Evolutionary conservation across 306 rosid species (phyloP).

Genomic region (Clitoria ternatea): DNA sequence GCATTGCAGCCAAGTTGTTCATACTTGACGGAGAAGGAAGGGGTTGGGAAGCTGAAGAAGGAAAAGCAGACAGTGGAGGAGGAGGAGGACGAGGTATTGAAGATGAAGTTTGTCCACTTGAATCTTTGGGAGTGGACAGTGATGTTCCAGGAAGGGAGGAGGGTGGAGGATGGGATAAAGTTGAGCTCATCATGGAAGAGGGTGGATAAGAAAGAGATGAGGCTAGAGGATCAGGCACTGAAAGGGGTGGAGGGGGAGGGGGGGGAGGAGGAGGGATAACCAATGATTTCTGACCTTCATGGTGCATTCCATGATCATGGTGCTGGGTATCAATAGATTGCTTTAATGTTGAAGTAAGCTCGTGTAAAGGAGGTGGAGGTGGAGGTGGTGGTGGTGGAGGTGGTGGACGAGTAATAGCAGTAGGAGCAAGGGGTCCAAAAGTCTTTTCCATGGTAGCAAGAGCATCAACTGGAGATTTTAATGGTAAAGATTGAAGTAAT

Average conservation of each 20-base stretch:
- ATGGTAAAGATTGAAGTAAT: constrained; percentile 21
- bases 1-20: background rate
- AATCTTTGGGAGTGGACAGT: constrained; percentile 21
- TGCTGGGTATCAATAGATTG: constrained; percentile 19
- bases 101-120: constrained; percentile 22
- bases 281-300: constrained; percentile 26
- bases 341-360: constrained; percentile 18
- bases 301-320: constrained; percentile 25
- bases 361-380: constrained; percentile 21
- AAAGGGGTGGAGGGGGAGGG: constrained; percentile 16
- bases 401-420: background rate
- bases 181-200: background rate
- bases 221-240: constrained; percentile 2
- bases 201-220: constrained; percentile 1
- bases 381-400: constrained; percentile 13
- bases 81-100: constrained; percentile 41
- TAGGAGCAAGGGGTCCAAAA: constrained; percentile 19
- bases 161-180: constrained; percentile 21
- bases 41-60: background rate
- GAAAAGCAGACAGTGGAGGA: constrained; percentile 27
- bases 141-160: constrained; percentile 25
- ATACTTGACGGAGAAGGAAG: constrained; percentile 7
- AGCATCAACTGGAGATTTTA: constrained; percentile 34
- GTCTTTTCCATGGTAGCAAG: constrained; percentile 21
- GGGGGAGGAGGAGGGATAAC: constrained; percentile 26